Percentiles rank a stretch among this genome's conserved stretches.
phyloP scores from a whole-genome alignment of 1,139 yeast genomes.

The Eremothecium cymbalariae region DNA sequence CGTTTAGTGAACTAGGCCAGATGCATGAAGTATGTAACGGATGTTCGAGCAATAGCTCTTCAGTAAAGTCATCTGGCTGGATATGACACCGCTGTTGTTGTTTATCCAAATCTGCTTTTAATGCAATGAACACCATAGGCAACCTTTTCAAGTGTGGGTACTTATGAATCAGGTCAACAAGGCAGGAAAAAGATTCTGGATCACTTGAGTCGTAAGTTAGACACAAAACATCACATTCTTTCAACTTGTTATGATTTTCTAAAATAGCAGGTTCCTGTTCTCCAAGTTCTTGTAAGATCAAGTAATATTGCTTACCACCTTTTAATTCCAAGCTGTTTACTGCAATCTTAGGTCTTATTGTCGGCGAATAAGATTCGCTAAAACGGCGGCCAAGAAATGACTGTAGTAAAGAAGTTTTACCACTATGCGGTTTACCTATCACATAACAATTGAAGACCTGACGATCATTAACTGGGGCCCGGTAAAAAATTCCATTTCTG shows the following conservation, averaged over 20 bases:
- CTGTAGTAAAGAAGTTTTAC: conserved; percentile 74
- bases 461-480: conserved; percentile 69
- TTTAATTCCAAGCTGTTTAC: conserved; percentile 91
- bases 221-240: conserved; percentile 86
- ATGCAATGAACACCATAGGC: conserved; percentile 82
- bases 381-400: conserved; percentile 72
- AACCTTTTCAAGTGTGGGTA: conserved; percentile 56
- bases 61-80: conserved; percentile 83
- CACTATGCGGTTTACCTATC: conserved; percentile 77
- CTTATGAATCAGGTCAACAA: conserved; percentile 56
- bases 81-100: conserved; percentile 82
- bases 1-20: conserved; percentile 83
- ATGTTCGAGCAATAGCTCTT: conserved; percentile 46
- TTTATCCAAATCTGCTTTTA: conserved; percentile 89
- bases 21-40: conserved; percentile 81
- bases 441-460: conserved; percentile 87
- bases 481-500: conserved; percentile 54
- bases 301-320: conserved; percentile 92
- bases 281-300: conserved; percentile 83
- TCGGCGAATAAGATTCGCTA: conserved; percentile 69
- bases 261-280: conserved; percentile 77
- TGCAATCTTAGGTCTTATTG: conserved; percentile 69
- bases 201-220: conserved; percentile 89
- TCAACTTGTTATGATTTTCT: conserved; percentile 60
- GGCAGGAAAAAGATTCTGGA: conserved; percentile 84